Conservation (phyloP, 768 basidiomycete species). For the Tephrocybe rancida region DNA sequence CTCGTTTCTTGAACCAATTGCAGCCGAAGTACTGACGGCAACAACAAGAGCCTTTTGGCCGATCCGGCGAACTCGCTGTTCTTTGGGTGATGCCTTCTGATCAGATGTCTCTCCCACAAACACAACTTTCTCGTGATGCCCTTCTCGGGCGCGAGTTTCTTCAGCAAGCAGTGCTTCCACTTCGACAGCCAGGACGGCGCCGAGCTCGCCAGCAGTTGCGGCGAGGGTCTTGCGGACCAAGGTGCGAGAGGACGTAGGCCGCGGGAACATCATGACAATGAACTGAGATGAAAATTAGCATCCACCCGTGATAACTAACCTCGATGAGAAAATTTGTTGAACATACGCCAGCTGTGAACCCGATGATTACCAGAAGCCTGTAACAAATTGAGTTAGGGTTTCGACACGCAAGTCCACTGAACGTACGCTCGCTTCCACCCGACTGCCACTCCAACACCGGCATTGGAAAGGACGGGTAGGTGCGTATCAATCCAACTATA, state of each 20-base stretch:
- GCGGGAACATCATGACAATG: conserved; percentile 49
- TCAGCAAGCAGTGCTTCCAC: conserved; percentile 48
- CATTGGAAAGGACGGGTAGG: conserved; percentile 25
- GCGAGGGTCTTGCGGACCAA: conserved; percentile 44
- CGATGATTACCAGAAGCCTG: conserved; percentile 46
- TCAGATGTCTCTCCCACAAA: conserved; percentile 21
- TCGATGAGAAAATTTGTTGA: background rate
- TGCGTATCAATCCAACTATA: conserved; percentile 46
- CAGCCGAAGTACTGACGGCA: conserved; percentile 28
- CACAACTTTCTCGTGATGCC: conserved; percentile 30
- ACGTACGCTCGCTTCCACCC: conserved; percentile 48
- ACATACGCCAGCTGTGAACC: conserved; percentile 44
- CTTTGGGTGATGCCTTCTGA: conserved; percentile 34
- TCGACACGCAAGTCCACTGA: background rate
- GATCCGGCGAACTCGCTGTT: conserved; percentile 38
- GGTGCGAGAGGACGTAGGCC: conserved; percentile 41
- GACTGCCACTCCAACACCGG: conserved; percentile 37
- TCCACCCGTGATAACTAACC: background rate
- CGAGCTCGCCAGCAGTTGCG: conserved; percentile 35
- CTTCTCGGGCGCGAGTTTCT: conserved; percentile 35
- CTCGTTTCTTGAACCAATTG: background rate
- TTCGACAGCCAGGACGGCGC: conserved; percentile 39
- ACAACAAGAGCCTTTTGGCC: conserved; percentile 35
- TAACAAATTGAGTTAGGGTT: background rate
- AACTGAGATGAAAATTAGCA: conserved; percentile 25